phyloP scores from a whole-genome alignment of 1,139 yeast species.

The Sugiyamaella novakii region DNA sequence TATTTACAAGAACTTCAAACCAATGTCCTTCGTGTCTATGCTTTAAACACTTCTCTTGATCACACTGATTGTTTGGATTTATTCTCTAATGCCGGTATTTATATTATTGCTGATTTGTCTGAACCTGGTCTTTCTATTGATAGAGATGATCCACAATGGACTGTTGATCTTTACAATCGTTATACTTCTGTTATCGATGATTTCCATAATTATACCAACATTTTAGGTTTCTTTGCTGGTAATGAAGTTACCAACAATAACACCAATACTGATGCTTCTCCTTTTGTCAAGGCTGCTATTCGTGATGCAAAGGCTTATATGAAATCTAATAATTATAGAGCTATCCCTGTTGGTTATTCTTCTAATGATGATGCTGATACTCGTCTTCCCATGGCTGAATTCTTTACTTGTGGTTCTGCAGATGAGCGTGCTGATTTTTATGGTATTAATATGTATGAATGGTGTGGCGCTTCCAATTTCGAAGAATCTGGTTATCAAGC shows the following conservation, averaged over 20 bases:
- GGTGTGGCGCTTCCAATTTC: slow-evolving; percentile 87
- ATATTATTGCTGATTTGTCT: slow-evolving; percentile 85
- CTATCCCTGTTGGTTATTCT: slow-evolving; percentile 91
- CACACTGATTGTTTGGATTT: slow-evolving; percentile 91
- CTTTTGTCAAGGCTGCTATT: slow-evolving; percentile 79
- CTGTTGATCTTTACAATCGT: slow-evolving; percentile 54
- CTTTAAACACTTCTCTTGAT: slow-evolving; percentile 75
- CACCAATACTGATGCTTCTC: slow-evolving; percentile 67
- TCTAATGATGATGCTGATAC: slow-evolving; percentile 87
- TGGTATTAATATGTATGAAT: slow-evolving; percentile 95
- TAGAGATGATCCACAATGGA: slow-evolving; percentile 70
- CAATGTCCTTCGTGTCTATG: slow-evolving; percentile 84
- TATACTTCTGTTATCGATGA: slow-evolving; percentile 71
- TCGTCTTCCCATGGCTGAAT: slow-evolving; percentile 59
- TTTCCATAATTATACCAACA: slow-evolving; percentile 77
- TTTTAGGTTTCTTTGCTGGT: slow-evolving; percentile 93
- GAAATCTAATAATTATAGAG: slow-evolving; percentile 57
- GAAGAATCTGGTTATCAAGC: slow-evolving; percentile 77
- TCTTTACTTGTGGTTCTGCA: slow-evolving; percentile 70
- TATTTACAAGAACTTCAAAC: slow-evolving; percentile 70
- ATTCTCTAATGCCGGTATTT: slow-evolving; percentile 90
- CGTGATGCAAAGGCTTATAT: slow-evolving; percentile 83
- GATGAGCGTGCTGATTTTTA: slow-evolving; percentile 83
- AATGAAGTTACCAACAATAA: slow-evolving; percentile 87
- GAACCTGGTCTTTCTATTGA: slow-evolving; percentile 79